Conservation (phyloP, 202 grass and related monocot genomes). For the Elaeis oleifera region DNA sequence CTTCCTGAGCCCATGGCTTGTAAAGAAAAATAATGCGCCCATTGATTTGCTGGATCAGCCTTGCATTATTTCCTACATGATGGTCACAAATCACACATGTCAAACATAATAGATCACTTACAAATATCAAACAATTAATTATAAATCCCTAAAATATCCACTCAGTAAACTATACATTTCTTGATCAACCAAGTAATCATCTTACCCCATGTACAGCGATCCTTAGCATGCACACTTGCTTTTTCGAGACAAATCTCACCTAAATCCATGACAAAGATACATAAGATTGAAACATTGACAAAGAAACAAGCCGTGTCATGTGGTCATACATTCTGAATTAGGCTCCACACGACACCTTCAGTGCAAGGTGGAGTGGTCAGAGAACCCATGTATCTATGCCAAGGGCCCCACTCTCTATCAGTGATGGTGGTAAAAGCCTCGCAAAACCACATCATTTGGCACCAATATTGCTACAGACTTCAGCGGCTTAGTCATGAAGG, state of each 20-base stretch:
- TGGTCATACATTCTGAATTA: neutral
- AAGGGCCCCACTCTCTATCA: neutral
- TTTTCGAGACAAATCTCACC: too few relatives aligned
- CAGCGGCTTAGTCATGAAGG: neutral
- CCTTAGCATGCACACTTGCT: too few relatives aligned
- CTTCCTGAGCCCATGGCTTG: neutral
- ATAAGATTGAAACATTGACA: neutral
- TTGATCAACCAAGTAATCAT: too few relatives aligned
- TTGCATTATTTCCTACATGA: conserved; percentile 2
- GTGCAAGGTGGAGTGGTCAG: conserved; percentile 12
- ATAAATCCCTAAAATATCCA: too few relatives aligned
- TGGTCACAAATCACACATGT: too few relatives aligned
- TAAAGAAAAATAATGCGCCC: neutral
- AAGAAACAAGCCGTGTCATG: too few relatives aligned
- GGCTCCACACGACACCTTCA: conserved; percentile 3
- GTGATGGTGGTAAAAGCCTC: neutral
- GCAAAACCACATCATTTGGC: neutral
- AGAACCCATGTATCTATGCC: conserved; percentile 5
- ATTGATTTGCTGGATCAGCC: conserved; percentile 2
- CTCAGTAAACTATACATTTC: too few relatives aligned
- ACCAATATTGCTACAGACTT: neutral
- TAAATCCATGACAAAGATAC: too few relatives aligned
- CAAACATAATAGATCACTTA: too few relatives aligned
- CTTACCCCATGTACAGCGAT: too few relatives aligned
- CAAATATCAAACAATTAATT: too few relatives aligned